These are phyloP conservation scores for Populus euphratica DNA, from an alignment of 345 rosid genomes.

Conservation along the genomic window DNA sequence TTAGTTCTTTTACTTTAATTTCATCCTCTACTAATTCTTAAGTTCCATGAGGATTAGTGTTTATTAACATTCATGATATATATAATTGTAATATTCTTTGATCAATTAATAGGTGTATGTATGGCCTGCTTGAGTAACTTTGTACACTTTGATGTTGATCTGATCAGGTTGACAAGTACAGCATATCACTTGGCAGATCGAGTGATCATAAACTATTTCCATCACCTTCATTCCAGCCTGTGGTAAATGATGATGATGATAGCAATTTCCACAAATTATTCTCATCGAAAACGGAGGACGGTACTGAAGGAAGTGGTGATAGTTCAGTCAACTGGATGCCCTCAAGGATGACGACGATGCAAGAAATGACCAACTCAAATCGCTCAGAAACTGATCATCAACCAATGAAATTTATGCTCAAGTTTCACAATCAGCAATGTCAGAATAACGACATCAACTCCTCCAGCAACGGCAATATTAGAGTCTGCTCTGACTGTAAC, in stretches of 20 bases:
- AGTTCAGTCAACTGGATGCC: conserved; percentile 40
- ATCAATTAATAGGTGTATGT: not conserved
- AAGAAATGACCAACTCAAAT: conserved; percentile 30
- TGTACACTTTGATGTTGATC: not conserved
- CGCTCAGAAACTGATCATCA: not conserved
- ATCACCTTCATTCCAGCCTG: conserved; percentile 8
- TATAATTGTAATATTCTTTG: not conserved
- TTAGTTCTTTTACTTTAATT: not conserved
- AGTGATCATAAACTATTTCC: conserved; percentile 4
- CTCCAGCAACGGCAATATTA: conserved; percentile 11
- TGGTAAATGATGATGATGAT: not conserved
- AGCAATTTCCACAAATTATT: not conserved
- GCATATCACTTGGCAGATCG: not conserved
- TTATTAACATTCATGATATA: not conserved
- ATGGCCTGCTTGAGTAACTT: not conserved
- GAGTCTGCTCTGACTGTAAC: conserved; percentile 57
- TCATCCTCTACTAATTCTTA: not conserved
- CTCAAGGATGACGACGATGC: conserved; percentile 44
- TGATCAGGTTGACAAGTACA: conserved; percentile 16
- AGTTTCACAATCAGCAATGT: conserved; percentile 21
- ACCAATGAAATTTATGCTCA: conserved; percentile 5
- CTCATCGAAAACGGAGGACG: conserved; percentile 7
- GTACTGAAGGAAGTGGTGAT: not conserved
- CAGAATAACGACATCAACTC: conserved; percentile 5
- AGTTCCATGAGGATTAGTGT: not conserved